Evolutionary conservation across 371 early-diverging fungal genomes (phyloP), one percentile per base, ranked within the genome.

Genomic region (Mucor piriformis): DNA sequence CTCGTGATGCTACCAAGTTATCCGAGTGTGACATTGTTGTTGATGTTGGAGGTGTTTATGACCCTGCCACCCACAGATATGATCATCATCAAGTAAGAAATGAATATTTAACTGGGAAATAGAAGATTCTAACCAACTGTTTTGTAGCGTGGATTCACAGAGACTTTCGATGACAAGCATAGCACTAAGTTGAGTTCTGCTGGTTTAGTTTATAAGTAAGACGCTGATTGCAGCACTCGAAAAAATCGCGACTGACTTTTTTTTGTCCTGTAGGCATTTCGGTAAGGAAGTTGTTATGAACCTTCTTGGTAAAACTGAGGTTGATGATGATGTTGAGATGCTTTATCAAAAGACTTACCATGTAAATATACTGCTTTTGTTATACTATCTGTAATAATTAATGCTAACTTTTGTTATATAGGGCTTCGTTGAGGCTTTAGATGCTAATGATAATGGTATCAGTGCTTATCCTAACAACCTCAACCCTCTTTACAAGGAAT

Each of bases 1-100:
- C 95, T 24, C 92, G 98, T 66, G 98, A 98, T 65, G 76, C 90
- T 2, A 82, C 76, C 8, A 83, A 90, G 32, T 77, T 98, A 46
- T 87, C 78, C 12, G 82, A 82, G 20, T 95, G 93, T 58, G 94
- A 94, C 64, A 86, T 96, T 57, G 93, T 99, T 20, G 96, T 97
- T 13, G 99, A 99, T 72, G 99, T 99, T 5, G 99, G 99, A 43
- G 95, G 94, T 47, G 92, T 89, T 20, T 99, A 96, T 75, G 92
- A 93, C 75, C 94, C 91, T 43, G 75, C 72, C 29, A 75, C 69
- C 25, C 75, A 86, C 54, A 83, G 93, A 46, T 99, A 88, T 71
- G 99, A 99, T 69, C 99, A 99, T 68, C 99, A 99, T 70, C 98
- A 98, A 75, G 82, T 80, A 63, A 54, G 47, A 40, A 15, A 16